A percentile compares a stretch with the other conserved stretches of the same genome.
Conservation (phyloP, 2,329 filamentous ascomycete species). For the Escovopsis sp. region DNA sequence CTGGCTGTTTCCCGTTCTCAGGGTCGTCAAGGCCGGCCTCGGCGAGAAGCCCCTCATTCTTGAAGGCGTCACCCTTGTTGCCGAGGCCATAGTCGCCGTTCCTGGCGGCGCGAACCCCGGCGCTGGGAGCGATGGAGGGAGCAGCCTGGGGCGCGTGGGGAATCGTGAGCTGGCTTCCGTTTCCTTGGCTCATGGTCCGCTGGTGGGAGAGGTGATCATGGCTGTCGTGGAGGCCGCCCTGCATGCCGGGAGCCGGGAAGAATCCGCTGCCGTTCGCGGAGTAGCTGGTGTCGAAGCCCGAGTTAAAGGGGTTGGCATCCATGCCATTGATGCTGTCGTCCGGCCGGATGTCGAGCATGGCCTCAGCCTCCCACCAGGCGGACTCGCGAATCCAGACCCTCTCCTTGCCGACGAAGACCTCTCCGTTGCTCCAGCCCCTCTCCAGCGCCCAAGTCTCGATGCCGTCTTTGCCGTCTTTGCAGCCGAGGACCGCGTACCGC, state of each 20-base stretch:
- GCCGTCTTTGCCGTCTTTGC: constrained; percentile 77
- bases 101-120: constrained; percentile 35
- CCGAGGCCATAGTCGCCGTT: constrained; percentile 83
- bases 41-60: constrained; percentile 55
- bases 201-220: constrained; percentile 55
- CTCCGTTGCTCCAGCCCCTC: constrained; percentile 94
- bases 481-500: constrained; percentile 71
- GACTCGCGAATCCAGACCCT: constrained; percentile 90
- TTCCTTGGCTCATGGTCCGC: constrained; percentile 40
- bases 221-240: constrained; percentile 48
- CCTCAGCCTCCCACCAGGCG: constrained; percentile 96
- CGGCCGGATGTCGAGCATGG: constrained; percentile 80
- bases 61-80: constrained; percentile 64
- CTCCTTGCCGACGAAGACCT: constrained; percentile 80
- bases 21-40: constrained; percentile 59
- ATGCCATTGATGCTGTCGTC: constrained; percentile 28
- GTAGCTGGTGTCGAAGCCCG: constrained; percentile 54
- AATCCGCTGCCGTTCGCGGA: constrained; percentile 52
- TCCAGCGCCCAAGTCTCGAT: constrained; percentile 91
- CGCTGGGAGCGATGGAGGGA: constrained; percentile 46
- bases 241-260: constrained; percentile 48
- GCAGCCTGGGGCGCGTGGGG: constrained; percentile 23
- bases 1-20: constrained; percentile 61
- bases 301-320: constrained; percentile 30
- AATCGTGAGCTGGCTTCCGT: constrained; percentile 37